phyloP scores from a whole-genome alignment of 495 filamentous ascomycete genomes.

The Daldinia childiae region DNA sequence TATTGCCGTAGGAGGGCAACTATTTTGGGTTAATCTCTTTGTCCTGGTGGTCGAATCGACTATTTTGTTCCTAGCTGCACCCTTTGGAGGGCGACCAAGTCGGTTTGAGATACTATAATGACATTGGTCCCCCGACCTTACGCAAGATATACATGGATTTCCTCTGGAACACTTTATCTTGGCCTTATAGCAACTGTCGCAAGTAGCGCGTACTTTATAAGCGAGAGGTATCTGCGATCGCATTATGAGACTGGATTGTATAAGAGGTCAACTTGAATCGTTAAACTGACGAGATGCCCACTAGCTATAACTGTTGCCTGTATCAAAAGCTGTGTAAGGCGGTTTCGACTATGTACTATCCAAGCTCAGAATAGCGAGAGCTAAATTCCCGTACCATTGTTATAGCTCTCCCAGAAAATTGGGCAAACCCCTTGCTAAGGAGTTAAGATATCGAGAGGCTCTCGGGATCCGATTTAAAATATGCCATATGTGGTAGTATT shows the following conservation, averaged over 20 bases:
- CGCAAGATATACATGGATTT: background rate
- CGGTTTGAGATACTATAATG: conserved; percentile 3
- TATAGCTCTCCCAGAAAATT: background rate
- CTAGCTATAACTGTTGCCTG: background rate
- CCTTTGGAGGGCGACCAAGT: background rate
- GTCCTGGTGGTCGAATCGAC: background rate
- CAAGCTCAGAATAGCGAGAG: background rate
- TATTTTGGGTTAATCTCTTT: background rate
- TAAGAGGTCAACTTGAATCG: background rate
- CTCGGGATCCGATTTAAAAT: background rate
- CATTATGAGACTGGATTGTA: background rate
- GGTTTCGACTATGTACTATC: background rate
- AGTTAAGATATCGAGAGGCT: background rate
- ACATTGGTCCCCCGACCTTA: background rate
- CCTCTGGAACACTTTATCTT: conserved; percentile 2
- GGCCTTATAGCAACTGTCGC: background rate
- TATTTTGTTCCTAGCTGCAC: background rate
- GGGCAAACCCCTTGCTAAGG: background rate
- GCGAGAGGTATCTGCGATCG: background rate
- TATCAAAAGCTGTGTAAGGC: background rate
- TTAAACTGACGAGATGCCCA: background rate
- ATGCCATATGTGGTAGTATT: background rate
- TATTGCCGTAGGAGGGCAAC: background rate
- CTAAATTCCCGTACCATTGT: background rate
- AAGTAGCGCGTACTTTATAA: conserved; percentile 1